Conservation (phyloP, 1,139 yeast species). For the Lodderomyces margitis region DNA sequence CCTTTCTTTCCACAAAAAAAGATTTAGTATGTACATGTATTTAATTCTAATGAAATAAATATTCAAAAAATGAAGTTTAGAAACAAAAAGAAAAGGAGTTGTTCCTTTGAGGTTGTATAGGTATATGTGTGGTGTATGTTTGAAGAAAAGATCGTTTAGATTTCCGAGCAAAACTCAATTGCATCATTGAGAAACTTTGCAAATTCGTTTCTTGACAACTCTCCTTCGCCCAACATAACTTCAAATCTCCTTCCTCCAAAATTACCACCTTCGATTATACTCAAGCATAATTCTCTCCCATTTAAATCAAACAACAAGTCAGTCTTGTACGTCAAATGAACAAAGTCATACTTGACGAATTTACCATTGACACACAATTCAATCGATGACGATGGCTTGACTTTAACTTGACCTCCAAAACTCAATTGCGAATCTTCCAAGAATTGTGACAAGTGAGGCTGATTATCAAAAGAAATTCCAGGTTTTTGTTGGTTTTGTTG, state of each 20-base stretch:
- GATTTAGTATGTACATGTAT: conserved; percentile 1
- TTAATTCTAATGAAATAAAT: not conserved
- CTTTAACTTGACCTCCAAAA: conserved; percentile 32
- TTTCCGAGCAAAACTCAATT: conserved; percentile 21
- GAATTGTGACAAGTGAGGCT: conserved; percentile 48
- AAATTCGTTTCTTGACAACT: conserved; percentile 25
- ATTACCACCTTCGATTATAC: conserved; percentile 55
- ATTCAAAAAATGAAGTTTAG: not conserved
- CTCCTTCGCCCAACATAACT: conserved; percentile 33
- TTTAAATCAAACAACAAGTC: conserved; percentile 42
- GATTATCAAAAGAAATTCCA: conserved; percentile 18
- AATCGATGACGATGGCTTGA: conserved; percentile 34
- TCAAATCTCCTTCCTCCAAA: conserved; percentile 54
- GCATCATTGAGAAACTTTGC: conserved; percentile 29
- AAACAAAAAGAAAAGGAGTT: not conserved
- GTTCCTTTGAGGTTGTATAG: not conserved
- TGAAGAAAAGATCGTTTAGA: conserved; percentile 3
- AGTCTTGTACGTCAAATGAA: conserved; percentile 40
- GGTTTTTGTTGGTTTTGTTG: not conserved
- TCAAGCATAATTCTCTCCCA: conserved; percentile 40
- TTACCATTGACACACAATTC: conserved; percentile 36
- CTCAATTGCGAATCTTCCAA: conserved; percentile 37
- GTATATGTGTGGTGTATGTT: not conserved
- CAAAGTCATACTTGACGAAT: conserved; percentile 41
- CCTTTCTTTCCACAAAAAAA: too few species aligned